Conservation (phyloP, 192 early-diverging fungal genomes). For the Rhizophagus clarus region DNA sequence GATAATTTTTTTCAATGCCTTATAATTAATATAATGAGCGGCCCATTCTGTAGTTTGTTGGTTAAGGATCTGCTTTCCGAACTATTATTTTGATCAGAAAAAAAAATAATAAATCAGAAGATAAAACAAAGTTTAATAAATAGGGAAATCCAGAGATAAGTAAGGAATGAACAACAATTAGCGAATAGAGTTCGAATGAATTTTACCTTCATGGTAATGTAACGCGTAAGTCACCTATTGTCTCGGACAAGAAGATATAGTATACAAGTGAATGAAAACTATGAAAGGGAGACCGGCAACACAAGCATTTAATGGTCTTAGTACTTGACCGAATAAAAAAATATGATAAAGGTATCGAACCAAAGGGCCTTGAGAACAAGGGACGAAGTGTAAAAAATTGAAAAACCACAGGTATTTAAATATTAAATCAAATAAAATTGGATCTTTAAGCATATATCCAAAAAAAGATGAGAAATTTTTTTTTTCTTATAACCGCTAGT, state of each 20-base stretch:
- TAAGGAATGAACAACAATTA: no score
- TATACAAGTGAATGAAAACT: neutral
- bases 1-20: conserved; percentile 98
- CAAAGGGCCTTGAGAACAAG: neutral
- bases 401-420: neutral
- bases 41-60: conserved; percentile 93
- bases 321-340: neutral
- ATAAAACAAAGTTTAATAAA: no score
- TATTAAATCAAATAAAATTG: neutral
- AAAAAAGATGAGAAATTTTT: neutral
- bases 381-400: neutral
- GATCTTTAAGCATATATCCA: neutral
- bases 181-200: neutral
- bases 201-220: neutral
- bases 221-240: neutral
- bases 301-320: neutral
- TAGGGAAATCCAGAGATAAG: neutral
- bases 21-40: conserved; percentile 95
- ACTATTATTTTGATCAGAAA: conserved; percentile 55
- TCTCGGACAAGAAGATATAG: neutral
- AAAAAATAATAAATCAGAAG: conserved; percentile 1
- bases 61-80: conserved; percentile 96
- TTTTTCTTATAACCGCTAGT: neutral
- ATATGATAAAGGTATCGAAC: neutral
- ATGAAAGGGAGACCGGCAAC: neutral